These are phyloP conservation scores for Stromatinia cepivora DNA, from an alignment of 2,329 filamentous ascomycete species.

Conservation along the genomic window DNA sequence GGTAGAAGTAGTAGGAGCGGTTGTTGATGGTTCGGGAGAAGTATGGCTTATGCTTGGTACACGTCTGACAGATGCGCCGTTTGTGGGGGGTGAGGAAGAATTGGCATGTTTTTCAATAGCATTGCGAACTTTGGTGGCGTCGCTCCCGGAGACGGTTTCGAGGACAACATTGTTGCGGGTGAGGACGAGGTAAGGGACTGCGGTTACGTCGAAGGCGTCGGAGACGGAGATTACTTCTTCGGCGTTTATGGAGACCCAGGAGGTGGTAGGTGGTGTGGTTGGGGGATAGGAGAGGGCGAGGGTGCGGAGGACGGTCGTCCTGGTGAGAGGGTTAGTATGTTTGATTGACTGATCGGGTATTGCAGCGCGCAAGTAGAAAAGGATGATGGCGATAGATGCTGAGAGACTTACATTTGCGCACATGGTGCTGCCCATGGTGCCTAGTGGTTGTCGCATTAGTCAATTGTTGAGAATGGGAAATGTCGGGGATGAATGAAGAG, in stretches of 20 bases:
- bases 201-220: conserved; percentile 90
- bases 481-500: not conserved
- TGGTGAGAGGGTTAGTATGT: conserved; percentile 50
- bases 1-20: conserved; percentile 34
- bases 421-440: conserved; percentile 89
- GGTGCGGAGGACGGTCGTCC: conserved; percentile 81
- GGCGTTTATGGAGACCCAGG: conserved; percentile 89
- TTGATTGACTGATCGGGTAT: conserved; percentile 64
- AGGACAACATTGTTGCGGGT: conserved; percentile 73
- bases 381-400: not conserved
- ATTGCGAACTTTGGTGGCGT: conserved; percentile 78
- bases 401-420: conserved; percentile 25
- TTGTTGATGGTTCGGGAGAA: conserved; percentile 26
- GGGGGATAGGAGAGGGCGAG: conserved; percentile 67
- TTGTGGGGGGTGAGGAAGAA: not conserved
- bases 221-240: conserved; percentile 91
- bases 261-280: conserved; percentile 61
- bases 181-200: conserved; percentile 88
- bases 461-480: not conserved
- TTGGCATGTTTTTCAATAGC: conserved; percentile 74
- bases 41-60: conserved; percentile 39
- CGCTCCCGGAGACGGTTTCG: conserved; percentile 86
- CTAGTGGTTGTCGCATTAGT: conserved; percentile 22
- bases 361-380: conserved; percentile 80
- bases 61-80: conserved; percentile 29